These are phyloP conservation scores for Cyclotella sp. DNA, from an alignment of 108 stramenopile species.

Conservation along the genomic window DNA sequence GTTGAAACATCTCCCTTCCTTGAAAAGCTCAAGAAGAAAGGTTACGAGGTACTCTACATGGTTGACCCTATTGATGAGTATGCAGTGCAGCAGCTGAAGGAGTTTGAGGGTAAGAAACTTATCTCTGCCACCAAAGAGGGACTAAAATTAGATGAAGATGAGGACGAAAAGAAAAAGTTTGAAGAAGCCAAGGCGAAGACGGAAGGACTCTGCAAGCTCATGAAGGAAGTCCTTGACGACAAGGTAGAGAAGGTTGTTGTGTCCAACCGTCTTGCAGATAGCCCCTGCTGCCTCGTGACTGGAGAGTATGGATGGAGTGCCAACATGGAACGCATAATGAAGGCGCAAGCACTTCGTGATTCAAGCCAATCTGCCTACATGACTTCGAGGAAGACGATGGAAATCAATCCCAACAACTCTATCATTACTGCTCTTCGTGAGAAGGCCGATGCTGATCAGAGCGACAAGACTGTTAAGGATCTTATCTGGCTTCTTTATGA, in stretches of 20 bases:
- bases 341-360: slow-evolving; percentile 99
- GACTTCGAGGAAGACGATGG: slow-evolving; percentile 99
- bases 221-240: slow-evolving; percentile 99
- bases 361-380: slow-evolving; percentile 98
- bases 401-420: slow-evolving; percentile 99
- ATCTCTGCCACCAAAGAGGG: slow-evolving; percentile 99
- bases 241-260: slow-evolving; percentile 99
- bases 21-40: slow-evolving; percentile 99
- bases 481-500: slow-evolving; percentile 99
- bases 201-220: slow-evolving; percentile 99
- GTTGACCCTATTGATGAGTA: slow-evolving; percentile 99
- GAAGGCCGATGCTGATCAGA: slow-evolving; percentile 98
- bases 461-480: slow-evolving; percentile 99
- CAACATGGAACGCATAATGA: slow-evolving; percentile 99
- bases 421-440: slow-evolving; percentile 98
- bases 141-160: slow-evolving; percentile 91
- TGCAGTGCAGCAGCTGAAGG: slow-evolving; percentile 99
- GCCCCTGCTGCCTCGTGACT: slow-evolving; percentile 98
- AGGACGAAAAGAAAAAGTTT: slow-evolving; percentile 98
- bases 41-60: slow-evolving; percentile 99
- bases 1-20: slow-evolving; percentile 99
- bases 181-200: slow-evolving; percentile 99
- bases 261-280: slow-evolving; percentile 98
- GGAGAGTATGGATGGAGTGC: slow-evolving; percentile 99
- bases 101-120: slow-evolving; percentile 99